Base-by-base conservation (phyloP, 2,329 filamentous ascomycete species). In the Lasiodiplodia sp. region DNA sequence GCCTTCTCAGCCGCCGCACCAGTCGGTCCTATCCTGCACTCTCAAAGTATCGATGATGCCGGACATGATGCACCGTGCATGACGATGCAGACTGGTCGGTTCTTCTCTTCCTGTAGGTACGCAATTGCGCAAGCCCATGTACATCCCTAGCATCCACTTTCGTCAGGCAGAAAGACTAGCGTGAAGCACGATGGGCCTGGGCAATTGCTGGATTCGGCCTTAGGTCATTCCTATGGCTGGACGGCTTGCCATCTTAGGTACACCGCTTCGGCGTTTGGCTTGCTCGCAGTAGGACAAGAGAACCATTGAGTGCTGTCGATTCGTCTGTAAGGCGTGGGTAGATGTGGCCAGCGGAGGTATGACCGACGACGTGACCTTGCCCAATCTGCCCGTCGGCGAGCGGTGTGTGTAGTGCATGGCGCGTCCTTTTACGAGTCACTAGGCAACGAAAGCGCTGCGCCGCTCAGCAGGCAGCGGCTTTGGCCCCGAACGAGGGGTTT, bases 1-100 rank as follows among this genome's bases (percentile, higher is more conserved):
- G 55, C 55, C 55, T 58, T 58, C 55, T 58, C 55, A 37, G 55
- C 55, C 55, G 55, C 31, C 34, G 55, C 28, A 34, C 55, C 55
- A 21, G 53, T 37, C 53, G 53, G 53, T 56, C 28, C 28, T 34
- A 37, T 23, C 28, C 53, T 16, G 53, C 28, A 7, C 44, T 47
- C 18, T 21, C 44, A 2, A 47, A n/a, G 18, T n/a, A n/a, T 21
- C 44, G 44, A 7, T n/a, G 40, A 10, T 2, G 16, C 28, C 6
- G 28, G 28, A 3, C 25, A 34, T 12, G 25, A 56, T n/a, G 18
- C 25, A 37, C 28, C 53, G 18, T 56, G 53, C 16, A 34, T 21
- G 53, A 56, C 53, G 53, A 56, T 56, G 44, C 44, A 21, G 40
- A 6, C 40, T 18, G 40, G 16, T 18, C 7, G 40, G 6, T 18